A percentile compares a stretch with the other conserved stretches of the same genome.
phyloP scores from a whole-genome alignment of 176 grass and related monocot species.

The Oryza brachyantha region DNA sequence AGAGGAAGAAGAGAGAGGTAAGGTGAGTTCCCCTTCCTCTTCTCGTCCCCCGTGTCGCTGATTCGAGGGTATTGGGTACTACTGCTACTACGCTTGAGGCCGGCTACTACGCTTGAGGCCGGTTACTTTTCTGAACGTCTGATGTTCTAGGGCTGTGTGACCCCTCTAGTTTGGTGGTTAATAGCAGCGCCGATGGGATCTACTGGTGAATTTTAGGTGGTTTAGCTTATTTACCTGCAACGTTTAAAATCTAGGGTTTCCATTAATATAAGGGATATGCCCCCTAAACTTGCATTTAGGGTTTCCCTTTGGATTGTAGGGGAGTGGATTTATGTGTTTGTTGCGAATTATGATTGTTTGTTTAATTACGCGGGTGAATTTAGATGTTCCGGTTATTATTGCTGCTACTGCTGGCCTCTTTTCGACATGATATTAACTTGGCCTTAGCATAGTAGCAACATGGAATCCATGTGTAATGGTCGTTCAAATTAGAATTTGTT shows the following conservation, averaged over 20 bases:
- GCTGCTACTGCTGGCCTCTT: not conserved
- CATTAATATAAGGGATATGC: not conserved
- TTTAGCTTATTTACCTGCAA: not conserved
- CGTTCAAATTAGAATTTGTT: no score
- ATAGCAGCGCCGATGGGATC: not conserved
- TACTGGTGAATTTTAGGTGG: not conserved
- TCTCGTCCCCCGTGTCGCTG: not conserved
- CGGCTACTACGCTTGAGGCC: not conserved
- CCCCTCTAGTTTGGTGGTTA: not conserved
- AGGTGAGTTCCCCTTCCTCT: not conserved
- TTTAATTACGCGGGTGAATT: not conserved
- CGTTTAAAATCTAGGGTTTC: not conserved
- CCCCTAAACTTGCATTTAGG: not conserved
- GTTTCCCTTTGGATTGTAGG: not conserved
- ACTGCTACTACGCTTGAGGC: not conserved
- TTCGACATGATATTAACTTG: not conserved
- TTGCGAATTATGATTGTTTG: not conserved
- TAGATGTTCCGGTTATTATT: not conserved
- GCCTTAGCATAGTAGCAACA: no score
- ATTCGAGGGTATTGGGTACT: not conserved
- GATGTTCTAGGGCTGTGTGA: not conserved
- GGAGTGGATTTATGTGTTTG: not conserved
- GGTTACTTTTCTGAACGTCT: not conserved
- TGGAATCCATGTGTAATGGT: not conserved
- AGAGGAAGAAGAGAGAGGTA: slow-evolving; percentile 10